Conservation (phyloP, 148 eudicot species). For the Camellia sinensis region DNA sequence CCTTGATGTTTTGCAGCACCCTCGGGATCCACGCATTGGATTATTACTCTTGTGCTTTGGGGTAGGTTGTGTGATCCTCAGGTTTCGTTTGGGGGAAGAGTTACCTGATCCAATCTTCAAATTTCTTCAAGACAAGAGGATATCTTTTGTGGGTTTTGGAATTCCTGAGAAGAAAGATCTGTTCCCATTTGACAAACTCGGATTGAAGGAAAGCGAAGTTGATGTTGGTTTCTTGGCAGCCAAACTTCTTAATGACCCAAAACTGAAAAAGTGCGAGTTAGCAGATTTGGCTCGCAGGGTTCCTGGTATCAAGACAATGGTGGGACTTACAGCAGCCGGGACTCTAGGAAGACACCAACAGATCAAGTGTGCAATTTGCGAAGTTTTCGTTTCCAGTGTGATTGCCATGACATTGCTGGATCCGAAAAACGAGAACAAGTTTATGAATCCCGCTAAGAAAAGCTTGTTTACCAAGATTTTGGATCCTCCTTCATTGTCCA, state of each 20-base stretch:
- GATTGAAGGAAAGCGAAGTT: slow-evolving; percentile 23
- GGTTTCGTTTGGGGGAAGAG: slow-evolving; percentile 21
- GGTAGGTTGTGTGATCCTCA: slow-evolving; percentile 36
- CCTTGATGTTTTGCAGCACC: slow-evolving; percentile 37
- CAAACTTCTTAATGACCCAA: slow-evolving; percentile 25
- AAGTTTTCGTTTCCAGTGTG: slow-evolving; percentile 32
- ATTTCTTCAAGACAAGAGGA: slow-evolving; percentile 34
- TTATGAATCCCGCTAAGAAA: slow-evolving; percentile 10
- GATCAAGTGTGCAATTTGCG: slow-evolving; percentile 37
- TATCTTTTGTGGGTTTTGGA: slow-evolving; percentile 36
- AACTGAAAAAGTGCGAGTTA: slow-evolving; percentile 23
- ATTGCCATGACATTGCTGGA: slow-evolving; percentile 27
- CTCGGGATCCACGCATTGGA: slow-evolving; percentile 26
- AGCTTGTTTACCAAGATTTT: slow-evolving; percentile 22
- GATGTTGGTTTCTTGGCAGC: slow-evolving; percentile 41
- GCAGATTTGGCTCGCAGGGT: slow-evolving; percentile 35
- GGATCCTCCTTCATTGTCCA: slow-evolving; percentile 15
- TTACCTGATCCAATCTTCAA: slow-evolving; percentile 24
- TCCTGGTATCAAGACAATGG: slow-evolving; percentile 36
- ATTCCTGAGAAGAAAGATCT: slow-evolving; percentile 36
- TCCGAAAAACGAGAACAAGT: slow-evolving; percentile 6
- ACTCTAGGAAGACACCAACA: slow-evolving; percentile 32
- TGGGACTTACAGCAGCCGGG: slow-evolving; percentile 29
- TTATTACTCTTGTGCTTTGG: slow-evolving; percentile 37
- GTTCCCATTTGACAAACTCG: slow-evolving; percentile 35